These are phyloP conservation scores for Diplodia sapinea DNA, from an alignment of 2,329 filamentous ascomycete species.

Conservation along the genomic window DNA sequence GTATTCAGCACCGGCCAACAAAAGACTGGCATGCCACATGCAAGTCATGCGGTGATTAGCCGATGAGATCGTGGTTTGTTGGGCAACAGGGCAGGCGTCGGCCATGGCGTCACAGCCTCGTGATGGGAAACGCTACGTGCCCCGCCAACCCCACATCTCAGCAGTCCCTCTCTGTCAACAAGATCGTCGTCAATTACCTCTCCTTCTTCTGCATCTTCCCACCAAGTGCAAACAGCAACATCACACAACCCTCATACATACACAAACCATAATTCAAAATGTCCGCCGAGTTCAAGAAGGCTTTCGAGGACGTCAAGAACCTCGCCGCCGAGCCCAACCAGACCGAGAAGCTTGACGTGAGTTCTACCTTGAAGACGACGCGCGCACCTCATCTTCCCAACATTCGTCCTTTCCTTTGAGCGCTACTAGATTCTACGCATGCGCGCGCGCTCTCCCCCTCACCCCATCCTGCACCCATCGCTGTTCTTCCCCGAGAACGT, in stretches of 20 bases:
- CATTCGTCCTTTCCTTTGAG: background rate
- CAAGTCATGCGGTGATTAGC: constrained; percentile 25
- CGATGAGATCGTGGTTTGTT: constrained; percentile 14
- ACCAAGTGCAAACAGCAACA: background rate
- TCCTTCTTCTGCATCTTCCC: background rate
- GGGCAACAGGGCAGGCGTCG: constrained; percentile 13
- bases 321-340: constrained; percentile 43
- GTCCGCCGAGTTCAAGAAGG: constrained; percentile 41
- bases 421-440: background rate
- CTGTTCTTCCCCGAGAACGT: background rate
- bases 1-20: background rate
- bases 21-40: constrained; percentile 4
- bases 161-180: background rate
- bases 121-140: constrained; percentile 14
- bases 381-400: constrained; percentile 18
- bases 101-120: constrained; percentile 27
- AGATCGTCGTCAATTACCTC: background rate
- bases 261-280: constrained; percentile 30
- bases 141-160: constrained; percentile 26
- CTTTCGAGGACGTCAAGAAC: constrained; percentile 42
- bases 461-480: background rate
- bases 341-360: constrained; percentile 58
- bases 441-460: background rate
- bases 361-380: background rate
- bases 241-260: background rate